Base-by-base conservation (phyloP, 306 rosid species). In the Fragaria ananassa region DNA sequence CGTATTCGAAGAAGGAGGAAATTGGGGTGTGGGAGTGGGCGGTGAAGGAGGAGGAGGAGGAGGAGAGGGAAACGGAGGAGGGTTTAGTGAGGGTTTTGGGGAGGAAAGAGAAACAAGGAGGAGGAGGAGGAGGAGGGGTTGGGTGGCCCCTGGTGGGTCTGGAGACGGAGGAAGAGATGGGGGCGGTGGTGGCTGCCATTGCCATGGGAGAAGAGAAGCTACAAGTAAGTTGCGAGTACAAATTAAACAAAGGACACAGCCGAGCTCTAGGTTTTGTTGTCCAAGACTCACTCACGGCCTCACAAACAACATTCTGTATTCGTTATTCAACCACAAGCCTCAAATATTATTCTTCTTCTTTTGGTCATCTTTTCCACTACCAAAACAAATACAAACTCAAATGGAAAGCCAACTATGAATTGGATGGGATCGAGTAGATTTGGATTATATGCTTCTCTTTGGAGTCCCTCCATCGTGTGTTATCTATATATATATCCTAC, bases 21-120 rank as follows among this genome's bases (percentile, higher is more conserved):
- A 85, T 77, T 0, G 88, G 87, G 80, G 79, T 85, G 41, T 81
- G 88, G 23, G 81, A 68, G 12, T 81, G 68, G 17, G 77, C 68
- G 57, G 6, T 6, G 76, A 47, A 34, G 73, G 41, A 39, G 42
- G 56, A 19, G 71, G 60, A 34, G 73, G 41, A 39, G 42, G 56
- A 19, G 71, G 60, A 41, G 62, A 49, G 73, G 18, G 49, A 69
- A 53, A 27, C 68, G 7, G 44, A 70, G 69, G 53, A 50, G 56
- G 88, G 87, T 45, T 74, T 87, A 25, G 50, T 68, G 37, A 77
- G 81, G 82, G 85, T 49, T 79, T 80, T 79, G 81, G 60, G 35
- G 62, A 14, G 23, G 81, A 79, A 27, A 57, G 68, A 14, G 19
- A 15, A 15, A 15, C 13, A 44, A 65, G 25, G 79, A n/a, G 51